Conservation (phyloP, 2,329 filamentous ascomycete genomes). For the Venturia carpophila region DNA sequence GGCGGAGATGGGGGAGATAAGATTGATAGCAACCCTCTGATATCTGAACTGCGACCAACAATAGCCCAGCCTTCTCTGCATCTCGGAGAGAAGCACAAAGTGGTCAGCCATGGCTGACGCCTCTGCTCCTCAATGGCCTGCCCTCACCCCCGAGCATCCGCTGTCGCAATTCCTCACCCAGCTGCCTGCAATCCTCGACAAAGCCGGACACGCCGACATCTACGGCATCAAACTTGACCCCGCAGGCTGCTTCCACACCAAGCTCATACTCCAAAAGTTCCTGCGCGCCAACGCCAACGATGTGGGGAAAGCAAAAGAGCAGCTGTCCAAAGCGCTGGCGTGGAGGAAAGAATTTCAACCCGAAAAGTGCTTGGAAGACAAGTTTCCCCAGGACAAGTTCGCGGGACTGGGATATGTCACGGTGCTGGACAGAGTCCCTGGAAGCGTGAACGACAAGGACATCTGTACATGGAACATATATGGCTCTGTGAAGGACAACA, state of each 20-base stretch:
- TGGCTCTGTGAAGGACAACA: conserved; percentile 73
- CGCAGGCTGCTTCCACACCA: conserved; percentile 53
- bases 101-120: background rate
- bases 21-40: conserved; percentile 1
- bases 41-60: too few relatives aligned
- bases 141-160: conserved; percentile 31
- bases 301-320: conserved; percentile 62
- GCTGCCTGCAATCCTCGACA: conserved; percentile 50
- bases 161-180: conserved; percentile 51
- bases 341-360: conserved; percentile 78
- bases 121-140: conserved; percentile 27
- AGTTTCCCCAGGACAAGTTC: conserved; percentile 63
- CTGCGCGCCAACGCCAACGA: conserved; percentile 81
- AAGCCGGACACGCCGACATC: conserved; percentile 64
- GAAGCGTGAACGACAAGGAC: conserved; percentile 48
- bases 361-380: conserved; percentile 51
- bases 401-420: conserved; percentile 74
- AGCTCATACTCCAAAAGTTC: conserved; percentile 86
- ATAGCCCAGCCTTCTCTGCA: too few relatives aligned
- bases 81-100: background rate
- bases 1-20: background rate
- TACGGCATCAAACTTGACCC: conserved; percentile 66
- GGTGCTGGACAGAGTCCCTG: conserved; percentile 51
- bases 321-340: conserved; percentile 69
- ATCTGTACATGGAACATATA: conserved; percentile 92